These are phyloP conservation scores for Acorus gramineus DNA, from an alignment of 106 monocot genomes.

Conservation along the genomic window DNA sequence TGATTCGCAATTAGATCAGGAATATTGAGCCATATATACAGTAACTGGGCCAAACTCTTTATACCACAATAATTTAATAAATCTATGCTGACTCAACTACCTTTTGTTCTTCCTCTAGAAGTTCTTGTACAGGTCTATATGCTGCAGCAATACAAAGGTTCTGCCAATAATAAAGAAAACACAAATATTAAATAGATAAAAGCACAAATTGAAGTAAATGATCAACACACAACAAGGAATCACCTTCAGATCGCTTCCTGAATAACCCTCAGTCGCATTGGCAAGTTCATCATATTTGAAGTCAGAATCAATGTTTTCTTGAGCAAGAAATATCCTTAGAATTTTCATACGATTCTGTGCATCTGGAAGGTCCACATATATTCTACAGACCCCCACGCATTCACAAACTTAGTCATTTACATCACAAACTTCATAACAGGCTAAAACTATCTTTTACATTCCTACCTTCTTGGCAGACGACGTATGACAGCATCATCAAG, in stretches of 20 bases:
- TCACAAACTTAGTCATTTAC: too few species aligned
- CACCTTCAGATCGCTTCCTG: slow-evolving; percentile 98
- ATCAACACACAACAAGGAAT: neutral
- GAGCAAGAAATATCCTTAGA: slow-evolving; percentile 59
- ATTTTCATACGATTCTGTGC: slow-evolving; percentile 74
- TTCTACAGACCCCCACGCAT: slow-evolving; percentile 27
- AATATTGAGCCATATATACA: too few species aligned
- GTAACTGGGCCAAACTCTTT: too few species aligned
- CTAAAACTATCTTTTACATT: too few species aligned
- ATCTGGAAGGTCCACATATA: slow-evolving; percentile 93
- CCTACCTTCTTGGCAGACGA: slow-evolving; percentile 88
- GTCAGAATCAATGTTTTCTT: slow-evolving; percentile 56
- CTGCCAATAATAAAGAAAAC: slow-evolving; percentile 27
- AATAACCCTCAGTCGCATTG: slow-evolving; percentile 94
- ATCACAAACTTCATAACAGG: too few species aligned
- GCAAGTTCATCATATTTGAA: slow-evolving; percentile 79
- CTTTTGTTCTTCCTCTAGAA: slow-evolving; percentile 82
- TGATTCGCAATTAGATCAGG: too few species aligned
- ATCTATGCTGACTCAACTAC: slow-evolving; percentile 11
- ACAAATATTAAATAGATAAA: neutral
- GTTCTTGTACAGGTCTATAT: slow-evolving; percentile 94
- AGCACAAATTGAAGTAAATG: neutral
- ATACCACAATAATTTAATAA: too few species aligned
- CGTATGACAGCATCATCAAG: slow-evolving; percentile 99
- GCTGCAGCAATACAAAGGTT: slow-evolving; percentile 95